A percentile compares a stretch with the other conserved stretches of the same genome.
These are phyloP conservation scores for Dionaea muscipula DNA, from an alignment of 179 eudicot genomes.

Conservation along the genomic window DNA sequence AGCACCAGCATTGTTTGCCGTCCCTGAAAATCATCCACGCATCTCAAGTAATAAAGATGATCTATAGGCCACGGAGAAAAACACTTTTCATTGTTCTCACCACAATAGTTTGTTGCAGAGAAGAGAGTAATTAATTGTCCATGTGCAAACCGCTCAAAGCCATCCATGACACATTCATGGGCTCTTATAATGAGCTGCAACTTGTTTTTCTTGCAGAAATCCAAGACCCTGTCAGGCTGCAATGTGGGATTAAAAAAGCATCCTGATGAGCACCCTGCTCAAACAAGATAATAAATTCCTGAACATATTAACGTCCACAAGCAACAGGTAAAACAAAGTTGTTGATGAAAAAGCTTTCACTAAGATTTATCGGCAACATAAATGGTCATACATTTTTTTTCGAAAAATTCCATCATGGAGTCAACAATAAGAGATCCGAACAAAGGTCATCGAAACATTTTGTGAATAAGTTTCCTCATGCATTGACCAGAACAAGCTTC, in stretches of 20 bases:
- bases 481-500: too few species aligned
- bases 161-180: constrained; percentile 97
- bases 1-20: constrained; percentile 97
- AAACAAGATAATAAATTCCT: too few species aligned
- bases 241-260: too few species aligned
- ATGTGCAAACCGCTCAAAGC: constrained; percentile 93
- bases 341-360: too few species aligned
- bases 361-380: too few species aligned
- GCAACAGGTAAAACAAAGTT: too few species aligned
- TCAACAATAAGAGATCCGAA: too few species aligned
- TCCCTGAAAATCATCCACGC: constrained; percentile 33
- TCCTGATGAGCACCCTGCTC: not conserved
- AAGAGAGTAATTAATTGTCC: constrained; percentile 92
- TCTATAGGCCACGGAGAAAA: not conserved
- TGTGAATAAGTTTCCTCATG: too few species aligned
- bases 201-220: constrained; percentile 83
- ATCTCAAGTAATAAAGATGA: constrained; percentile 9
- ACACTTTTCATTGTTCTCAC: constrained; percentile 20
- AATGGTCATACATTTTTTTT: too few species aligned
- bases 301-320: too few species aligned
- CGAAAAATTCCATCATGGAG: too few species aligned
- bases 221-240: constrained; percentile 93
- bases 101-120: constrained; percentile 98
- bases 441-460: too few species aligned
- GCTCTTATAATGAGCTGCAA: constrained; percentile 89